Conservation (phyloP, 2,329 filamentous ascomycete species). For the Capronia americana region DNA sequence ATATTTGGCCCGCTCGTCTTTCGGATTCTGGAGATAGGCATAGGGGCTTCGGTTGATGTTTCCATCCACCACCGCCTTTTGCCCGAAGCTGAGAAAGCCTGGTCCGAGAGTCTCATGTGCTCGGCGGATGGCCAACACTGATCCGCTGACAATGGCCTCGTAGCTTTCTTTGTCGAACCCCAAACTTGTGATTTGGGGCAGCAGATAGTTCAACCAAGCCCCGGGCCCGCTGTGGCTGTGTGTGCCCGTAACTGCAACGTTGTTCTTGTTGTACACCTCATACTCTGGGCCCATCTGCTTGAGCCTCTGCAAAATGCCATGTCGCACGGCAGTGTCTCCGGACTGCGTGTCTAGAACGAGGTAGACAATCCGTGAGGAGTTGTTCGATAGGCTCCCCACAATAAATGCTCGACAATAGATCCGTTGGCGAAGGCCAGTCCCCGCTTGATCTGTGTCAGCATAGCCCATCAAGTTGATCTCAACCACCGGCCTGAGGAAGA, state of each 20-base stretch:
- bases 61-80: slow-evolving; percentile 72
- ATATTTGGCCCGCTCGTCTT: slow-evolving; percentile 74
- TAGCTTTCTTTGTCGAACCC: slow-evolving; percentile 90
- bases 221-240: slow-evolving; percentile 92
- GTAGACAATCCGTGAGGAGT: slow-evolving; percentile 80
- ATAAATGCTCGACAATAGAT: slow-evolving; percentile 91
- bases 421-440: slow-evolving; percentile 83
- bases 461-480: slow-evolving; percentile 93
- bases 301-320: slow-evolving; percentile 83
- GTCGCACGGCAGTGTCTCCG: slow-evolving; percentile 85
- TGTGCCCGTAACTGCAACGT: slow-evolving; percentile 88
- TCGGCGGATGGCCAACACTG: slow-evolving; percentile 77
- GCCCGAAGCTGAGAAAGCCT: slow-evolving; percentile 75
- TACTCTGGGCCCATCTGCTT: slow-evolving; percentile 73
- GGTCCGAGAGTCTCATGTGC: slow-evolving; percentile 75
- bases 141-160: slow-evolving; percentile 84
- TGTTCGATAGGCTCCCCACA: slow-evolving; percentile 70
- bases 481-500: slow-evolving; percentile 71
- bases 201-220: slow-evolving; percentile 91
- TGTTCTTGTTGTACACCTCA: slow-evolving; percentile 75
- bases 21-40: slow-evolving; percentile 85
- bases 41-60: slow-evolving; percentile 90
- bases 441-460: slow-evolving; percentile 81
- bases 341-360: slow-evolving; percentile 85
- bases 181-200: slow-evolving; percentile 86